Percentiles rank a stretch among this genome's conserved stretches.
Evolutionary conservation across 2,329 filamentous ascomycete species (phyloP).

Genomic region (Trichoderma sp.): DNA sequence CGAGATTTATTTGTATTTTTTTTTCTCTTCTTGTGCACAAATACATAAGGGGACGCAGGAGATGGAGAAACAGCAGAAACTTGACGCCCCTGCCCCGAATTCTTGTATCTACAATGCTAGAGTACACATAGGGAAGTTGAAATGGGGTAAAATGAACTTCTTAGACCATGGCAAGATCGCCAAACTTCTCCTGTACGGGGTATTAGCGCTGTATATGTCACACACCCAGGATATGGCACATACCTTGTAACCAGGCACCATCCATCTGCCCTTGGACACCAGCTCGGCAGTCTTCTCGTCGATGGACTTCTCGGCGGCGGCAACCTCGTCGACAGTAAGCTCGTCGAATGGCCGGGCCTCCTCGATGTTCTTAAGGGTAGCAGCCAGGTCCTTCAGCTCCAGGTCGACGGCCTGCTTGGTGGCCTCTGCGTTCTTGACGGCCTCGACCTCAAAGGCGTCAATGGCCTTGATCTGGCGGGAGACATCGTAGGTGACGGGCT

Average conservation of each 20-base stretch:
- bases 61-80: constrained; percentile 33
- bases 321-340: constrained; percentile 96
- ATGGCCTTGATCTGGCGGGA: constrained; percentile 94
- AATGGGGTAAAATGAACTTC: constrained; percentile 39
- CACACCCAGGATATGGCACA: constrained; percentile 31
- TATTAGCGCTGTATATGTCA: constrained; percentile 42
- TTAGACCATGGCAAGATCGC: constrained; percentile 93
- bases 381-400: constrained; percentile 89
- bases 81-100: constrained; percentile 32
- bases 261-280: constrained; percentile 97
- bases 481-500: constrained; percentile 91
- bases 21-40: not conserved
- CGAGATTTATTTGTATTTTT: not conserved
- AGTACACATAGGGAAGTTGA: constrained; percentile 58
- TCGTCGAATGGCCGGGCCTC: constrained; percentile 93
- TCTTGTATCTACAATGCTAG: constrained; percentile 68
- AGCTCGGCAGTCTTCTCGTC: constrained; percentile 94
- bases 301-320: constrained; percentile 89
- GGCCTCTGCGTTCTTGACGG: constrained; percentile 92
- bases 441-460: constrained; percentile 95
- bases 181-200: constrained; percentile 84
- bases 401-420: constrained; percentile 95
- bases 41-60: constrained; percentile 6
- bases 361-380: constrained; percentile 97
- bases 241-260: constrained; percentile 98